Evolutionary conservation across 495 filamentous ascomycete genomes (phyloP).

Genomic region (Cercophora samala): DNA sequence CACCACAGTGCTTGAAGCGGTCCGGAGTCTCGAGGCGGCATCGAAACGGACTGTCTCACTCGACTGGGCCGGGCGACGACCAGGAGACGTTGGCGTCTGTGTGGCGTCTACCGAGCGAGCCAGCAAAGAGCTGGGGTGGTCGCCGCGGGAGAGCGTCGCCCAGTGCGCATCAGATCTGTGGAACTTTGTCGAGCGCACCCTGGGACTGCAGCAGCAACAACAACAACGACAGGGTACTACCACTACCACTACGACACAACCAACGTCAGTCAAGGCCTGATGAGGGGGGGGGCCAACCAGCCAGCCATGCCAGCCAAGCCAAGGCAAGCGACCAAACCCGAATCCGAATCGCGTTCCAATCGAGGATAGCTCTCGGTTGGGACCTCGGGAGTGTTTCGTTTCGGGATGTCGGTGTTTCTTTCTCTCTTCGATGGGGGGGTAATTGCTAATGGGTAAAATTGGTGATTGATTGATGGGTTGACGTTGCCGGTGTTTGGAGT

Average conservation of each 20-base stretch:
- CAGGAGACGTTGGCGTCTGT: conserved; percentile 31
- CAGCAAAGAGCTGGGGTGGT: conserved; percentile 31
- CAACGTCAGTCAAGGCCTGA: conserved; percentile 1
- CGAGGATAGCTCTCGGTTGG: too few relatives aligned
- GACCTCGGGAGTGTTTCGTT: background rate
- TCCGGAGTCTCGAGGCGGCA: conserved; percentile 36
- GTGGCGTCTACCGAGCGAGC: conserved; percentile 31
- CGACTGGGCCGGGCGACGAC: conserved; percentile 20
- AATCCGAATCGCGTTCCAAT: background rate
- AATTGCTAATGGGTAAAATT: background rate
- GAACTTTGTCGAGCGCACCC: conserved; percentile 25
- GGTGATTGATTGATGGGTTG: background rate
- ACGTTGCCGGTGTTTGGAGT: background rate
- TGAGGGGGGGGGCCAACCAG: background rate
- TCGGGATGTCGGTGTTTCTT: background rate
- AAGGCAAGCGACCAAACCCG: background rate
- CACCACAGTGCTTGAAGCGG: conserved; percentile 51
- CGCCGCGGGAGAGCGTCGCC: conserved; percentile 22
- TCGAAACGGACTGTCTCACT: conserved; percentile 24
- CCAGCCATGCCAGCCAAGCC: background rate
- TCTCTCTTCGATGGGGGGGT: background rate
- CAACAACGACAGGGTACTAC: background rate
- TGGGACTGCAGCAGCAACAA: conserved; percentile 1
- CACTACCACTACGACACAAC: too few relatives aligned
- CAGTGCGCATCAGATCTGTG: conserved; percentile 30